Percentiles rank a stretch among this genome's conserved stretches.
Conservation (phyloP, 208 protist genomes). For the Spongospora subterranea region DNA sequence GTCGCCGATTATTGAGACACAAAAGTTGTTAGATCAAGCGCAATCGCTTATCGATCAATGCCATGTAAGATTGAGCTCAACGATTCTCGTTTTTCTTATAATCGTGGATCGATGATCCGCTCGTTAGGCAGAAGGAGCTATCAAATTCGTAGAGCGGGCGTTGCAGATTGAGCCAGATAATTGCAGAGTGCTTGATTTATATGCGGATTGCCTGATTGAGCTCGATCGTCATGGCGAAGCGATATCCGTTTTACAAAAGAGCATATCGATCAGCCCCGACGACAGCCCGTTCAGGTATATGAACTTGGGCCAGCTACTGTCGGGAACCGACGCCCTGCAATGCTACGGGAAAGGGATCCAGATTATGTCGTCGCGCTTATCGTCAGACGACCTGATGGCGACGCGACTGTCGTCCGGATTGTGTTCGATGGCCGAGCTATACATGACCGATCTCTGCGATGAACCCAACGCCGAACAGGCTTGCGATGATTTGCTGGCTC, state of each 20-base stretch:
- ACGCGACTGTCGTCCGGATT: background rate
- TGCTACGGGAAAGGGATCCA: background rate
- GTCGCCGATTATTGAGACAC: background rate
- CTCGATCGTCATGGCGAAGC: background rate
- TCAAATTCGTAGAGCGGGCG: constrained; percentile 17
- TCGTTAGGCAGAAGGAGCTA: background rate
- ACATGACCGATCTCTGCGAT: constrained; percentile 53
- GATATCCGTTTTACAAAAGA: background rate
- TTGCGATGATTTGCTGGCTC: background rate
- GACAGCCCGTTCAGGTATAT: constrained; percentile 6
- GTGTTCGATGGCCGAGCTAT: constrained; percentile 32
- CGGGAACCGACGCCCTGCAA: background rate
- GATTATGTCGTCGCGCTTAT: background rate
- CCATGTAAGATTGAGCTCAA: background rate
- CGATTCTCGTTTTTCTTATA: background rate
- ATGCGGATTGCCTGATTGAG: constrained; percentile 10
- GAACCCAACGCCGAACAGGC: constrained; percentile 11
- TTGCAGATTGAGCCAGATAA: background rate
- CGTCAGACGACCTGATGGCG: background rate
- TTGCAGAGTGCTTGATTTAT: background rate
- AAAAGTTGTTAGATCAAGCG: background rate
- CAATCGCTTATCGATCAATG: background rate
- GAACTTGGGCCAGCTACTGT: constrained; percentile 10
- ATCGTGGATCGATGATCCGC: background rate
- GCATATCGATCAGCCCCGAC: background rate